Evolutionary conservation across 352 stramenopile species (phyloP).

Genomic region (Globisporangium iwayamae): DNA sequence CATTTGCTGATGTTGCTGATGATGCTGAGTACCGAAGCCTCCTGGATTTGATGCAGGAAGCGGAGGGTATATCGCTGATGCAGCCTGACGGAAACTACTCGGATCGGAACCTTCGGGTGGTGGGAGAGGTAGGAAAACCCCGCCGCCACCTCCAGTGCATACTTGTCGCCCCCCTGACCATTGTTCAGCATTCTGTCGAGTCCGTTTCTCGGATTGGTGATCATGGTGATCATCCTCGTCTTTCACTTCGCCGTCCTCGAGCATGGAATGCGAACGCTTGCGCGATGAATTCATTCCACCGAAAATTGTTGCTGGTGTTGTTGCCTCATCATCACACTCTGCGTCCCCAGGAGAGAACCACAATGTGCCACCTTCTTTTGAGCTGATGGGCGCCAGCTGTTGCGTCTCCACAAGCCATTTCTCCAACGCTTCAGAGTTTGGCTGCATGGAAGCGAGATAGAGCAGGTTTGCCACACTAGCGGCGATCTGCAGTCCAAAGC

Average conservation of each 20-base stretch:
- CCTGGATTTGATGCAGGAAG: conserved; percentile 2
- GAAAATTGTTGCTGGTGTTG: background rate
- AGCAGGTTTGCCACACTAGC: conserved; percentile 62
- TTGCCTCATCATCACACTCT: background rate
- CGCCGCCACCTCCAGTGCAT: background rate
- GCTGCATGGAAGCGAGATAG: conserved; percentile 70
- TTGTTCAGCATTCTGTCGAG: background rate
- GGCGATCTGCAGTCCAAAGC: conserved; percentile 42
- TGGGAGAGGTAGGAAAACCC: conserved; percentile 5
- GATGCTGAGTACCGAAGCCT: background rate
- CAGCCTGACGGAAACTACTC: background rate
- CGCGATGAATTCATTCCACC: background rate
- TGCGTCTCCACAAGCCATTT: conserved; percentile 66
- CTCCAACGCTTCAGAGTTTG: conserved; percentile 25
- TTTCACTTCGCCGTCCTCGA: conserved; percentile 60
- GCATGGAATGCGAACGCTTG: conserved; percentile 16
- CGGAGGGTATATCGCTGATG: background rate
- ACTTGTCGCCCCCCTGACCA: background rate
- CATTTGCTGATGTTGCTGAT: background rate
- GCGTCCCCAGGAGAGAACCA: conserved; percentile 23
- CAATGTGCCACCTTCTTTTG: conserved; percentile 20
- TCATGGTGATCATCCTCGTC: conserved; percentile 23
- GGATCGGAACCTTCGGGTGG: background rate
- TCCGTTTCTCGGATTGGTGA: conserved; percentile 18
- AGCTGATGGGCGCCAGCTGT: conserved; percentile 40